phyloP scores from a whole-genome alignment of 129 eudicot genomes.

The Glebionis coronaria region DNA sequence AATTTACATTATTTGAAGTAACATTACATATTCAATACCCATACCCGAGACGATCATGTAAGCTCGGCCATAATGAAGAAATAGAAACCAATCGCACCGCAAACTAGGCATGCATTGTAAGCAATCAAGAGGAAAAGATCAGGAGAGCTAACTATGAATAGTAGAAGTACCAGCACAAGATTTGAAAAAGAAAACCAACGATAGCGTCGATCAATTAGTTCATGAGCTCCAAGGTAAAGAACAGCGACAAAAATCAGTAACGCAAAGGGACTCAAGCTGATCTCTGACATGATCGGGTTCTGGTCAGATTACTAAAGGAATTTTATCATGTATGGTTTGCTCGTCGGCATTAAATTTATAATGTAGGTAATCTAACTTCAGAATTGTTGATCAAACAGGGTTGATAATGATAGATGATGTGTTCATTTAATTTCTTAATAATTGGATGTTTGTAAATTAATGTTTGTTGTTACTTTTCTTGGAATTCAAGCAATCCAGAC shows the following conservation, averaged over 20 bases:
- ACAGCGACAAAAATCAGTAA: background rate
- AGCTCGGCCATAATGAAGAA: constrained; percentile 20
- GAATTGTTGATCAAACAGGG: constrained; percentile 12
- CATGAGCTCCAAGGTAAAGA: constrained; percentile 15
- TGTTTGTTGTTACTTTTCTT: constrained; percentile 17
- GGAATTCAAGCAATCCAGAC: constrained; percentile 20
- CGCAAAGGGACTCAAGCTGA: constrained; percentile 20
- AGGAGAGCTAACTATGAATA: constrained; percentile 18
- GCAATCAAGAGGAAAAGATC: constrained; percentile 16
- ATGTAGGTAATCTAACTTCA: constrained; percentile 32
- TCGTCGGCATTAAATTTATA: constrained; percentile 1
- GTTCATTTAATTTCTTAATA: constrained; percentile 4
- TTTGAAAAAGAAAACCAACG: constrained; percentile 22
- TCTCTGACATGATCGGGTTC: constrained; percentile 23
- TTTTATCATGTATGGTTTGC: constrained; percentile 8
- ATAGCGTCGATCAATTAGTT: constrained; percentile 10
- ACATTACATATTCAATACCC: background rate
- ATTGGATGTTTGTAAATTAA: constrained; percentile 15
- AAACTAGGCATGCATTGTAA: constrained; percentile 21
- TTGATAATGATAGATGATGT: constrained; percentile 25
- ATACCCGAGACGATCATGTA: constrained; percentile 8
- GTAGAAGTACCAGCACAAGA: constrained; percentile 14
- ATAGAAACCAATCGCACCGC: constrained; percentile 30
- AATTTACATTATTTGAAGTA: background rate
- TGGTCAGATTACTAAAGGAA: background rate